Conservation (phyloP, 2,329 filamentous ascomycete species). For the Aspergillus fischeri region DNA sequence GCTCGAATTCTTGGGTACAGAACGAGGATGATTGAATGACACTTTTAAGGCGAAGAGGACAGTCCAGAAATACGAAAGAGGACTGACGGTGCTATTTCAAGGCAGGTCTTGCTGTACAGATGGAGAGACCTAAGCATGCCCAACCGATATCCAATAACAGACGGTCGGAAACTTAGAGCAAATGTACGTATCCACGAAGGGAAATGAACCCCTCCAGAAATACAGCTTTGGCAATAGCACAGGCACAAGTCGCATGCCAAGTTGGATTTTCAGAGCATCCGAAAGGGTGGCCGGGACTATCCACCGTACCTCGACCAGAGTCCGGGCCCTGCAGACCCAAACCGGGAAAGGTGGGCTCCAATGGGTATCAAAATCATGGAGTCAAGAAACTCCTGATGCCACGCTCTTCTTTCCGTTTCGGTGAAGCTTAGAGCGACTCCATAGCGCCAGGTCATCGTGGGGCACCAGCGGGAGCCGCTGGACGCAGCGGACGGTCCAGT, state of each 20-base stretch:
- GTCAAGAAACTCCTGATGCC: constrained; percentile 11
- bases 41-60: neutral
- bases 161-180: constrained; percentile 6
- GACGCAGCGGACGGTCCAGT: constrained; percentile 13
- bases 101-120: neutral
- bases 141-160: constrained; percentile 16
- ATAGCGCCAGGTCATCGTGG: constrained; percentile 23
- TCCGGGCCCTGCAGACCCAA: constrained; percentile 8
- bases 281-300: constrained; percentile 6
- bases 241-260: constrained; percentile 14
- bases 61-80: neutral
- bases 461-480: constrained; percentile 18
- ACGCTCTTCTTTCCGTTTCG: constrained; percentile 10
- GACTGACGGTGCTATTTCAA: neutral
- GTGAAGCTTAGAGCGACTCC: constrained; percentile 15
- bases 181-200: constrained; percentile 8
- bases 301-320: constrained; percentile 7
- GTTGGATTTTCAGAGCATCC: constrained; percentile 4
- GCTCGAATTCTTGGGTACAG: constrained; percentile 7
- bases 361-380: neutral
- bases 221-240: constrained; percentile 12
- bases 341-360: constrained; percentile 6
- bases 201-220: constrained; percentile 8
- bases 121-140: constrained; percentile 10
- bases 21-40: neutral